Evolutionary conservation across 345 rosid genomes (phyloP).

Genomic region (Acer campestre): DNA sequence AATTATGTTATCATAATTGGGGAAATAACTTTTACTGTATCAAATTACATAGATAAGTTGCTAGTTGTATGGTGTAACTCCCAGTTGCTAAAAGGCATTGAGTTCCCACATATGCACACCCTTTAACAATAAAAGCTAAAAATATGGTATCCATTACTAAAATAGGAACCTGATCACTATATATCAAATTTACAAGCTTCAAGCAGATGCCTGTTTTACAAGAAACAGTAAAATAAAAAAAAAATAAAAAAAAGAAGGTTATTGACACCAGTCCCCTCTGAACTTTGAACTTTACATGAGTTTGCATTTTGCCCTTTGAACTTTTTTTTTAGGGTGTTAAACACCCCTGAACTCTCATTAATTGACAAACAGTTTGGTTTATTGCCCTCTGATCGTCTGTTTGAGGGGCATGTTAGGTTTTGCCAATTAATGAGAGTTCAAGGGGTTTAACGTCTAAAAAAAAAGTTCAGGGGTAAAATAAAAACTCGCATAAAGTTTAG

Average conservation of each 20-base stretch:
- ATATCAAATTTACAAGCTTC: constrained; percentile 9
- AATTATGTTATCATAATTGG: background rate
- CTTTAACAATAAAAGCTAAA: constrained; percentile 2
- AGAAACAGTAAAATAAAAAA: background rate
- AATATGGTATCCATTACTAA: background rate
- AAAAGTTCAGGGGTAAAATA: no score
- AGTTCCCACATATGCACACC: background rate
- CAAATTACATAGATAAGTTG: background rate
- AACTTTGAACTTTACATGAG: no score
- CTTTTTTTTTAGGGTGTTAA: no score
- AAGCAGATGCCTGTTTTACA: constrained; percentile 10
- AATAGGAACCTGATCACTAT: background rate
- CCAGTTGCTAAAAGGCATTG: background rate
- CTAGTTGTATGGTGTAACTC: background rate
- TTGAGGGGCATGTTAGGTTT: no score
- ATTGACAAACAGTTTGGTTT: no score
- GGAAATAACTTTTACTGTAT: background rate
- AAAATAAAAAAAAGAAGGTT: background rate
- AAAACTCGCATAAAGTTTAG: no score
- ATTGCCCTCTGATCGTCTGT: no score
- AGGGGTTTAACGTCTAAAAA: no score
- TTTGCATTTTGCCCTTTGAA: no score
- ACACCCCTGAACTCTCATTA: no score
- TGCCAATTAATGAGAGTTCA: no score
- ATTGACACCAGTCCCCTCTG: no score